A percentile compares a stretch with the other conserved stretches of the same genome.
Conservation (phyloP, 1,284 basidiomycete species). For the Lentinus polychrous region DNA sequence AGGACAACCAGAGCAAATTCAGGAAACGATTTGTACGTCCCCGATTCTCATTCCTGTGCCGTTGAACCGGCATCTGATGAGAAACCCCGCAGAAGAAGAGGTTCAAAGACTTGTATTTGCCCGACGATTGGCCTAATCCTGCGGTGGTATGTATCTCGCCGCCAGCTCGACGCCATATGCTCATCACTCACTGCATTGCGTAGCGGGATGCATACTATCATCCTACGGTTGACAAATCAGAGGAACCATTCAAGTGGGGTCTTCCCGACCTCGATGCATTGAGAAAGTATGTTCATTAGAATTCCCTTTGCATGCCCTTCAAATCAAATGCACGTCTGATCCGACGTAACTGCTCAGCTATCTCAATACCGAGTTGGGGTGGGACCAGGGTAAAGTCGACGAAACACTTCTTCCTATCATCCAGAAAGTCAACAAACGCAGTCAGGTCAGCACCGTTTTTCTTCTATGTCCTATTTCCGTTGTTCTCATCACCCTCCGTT, state of each 20-base stretch:
- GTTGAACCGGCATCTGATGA: neutral
- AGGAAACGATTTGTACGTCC: conserved; percentile 76
- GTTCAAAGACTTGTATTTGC: conserved; percentile 78
- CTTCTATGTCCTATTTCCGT: neutral
- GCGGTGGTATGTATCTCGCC: conserved; percentile 56
- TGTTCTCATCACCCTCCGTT: conserved; percentile 5
- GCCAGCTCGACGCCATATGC: neutral
- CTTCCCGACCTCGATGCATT: conserved; percentile 91
- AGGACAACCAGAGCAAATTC: conserved; percentile 72
- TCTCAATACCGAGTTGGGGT: conserved; percentile 80
- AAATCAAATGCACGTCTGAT: neutral
- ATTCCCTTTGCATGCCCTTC: neutral
- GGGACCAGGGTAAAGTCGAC: conserved; percentile 85
- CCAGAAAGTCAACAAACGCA: conserved; percentile 78
- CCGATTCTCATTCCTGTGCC: neutral
- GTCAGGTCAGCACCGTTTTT: conserved; percentile 41
- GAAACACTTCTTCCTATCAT: conserved; percentile 92
- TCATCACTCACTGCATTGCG: neutral
- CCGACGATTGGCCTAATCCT: conserved; percentile 88
- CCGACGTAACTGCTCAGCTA: conserved; percentile 50
- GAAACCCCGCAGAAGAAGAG: conserved; percentile 68
- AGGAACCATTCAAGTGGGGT: conserved; percentile 97
- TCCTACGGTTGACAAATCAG: conserved; percentile 84
- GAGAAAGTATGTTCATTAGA: conserved; percentile 49
- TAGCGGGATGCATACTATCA: conserved; percentile 91